Evolutionary conservation across 2,329 filamentous ascomycete species (phyloP).

Genomic region (Penicillium janthinellum): DNA sequence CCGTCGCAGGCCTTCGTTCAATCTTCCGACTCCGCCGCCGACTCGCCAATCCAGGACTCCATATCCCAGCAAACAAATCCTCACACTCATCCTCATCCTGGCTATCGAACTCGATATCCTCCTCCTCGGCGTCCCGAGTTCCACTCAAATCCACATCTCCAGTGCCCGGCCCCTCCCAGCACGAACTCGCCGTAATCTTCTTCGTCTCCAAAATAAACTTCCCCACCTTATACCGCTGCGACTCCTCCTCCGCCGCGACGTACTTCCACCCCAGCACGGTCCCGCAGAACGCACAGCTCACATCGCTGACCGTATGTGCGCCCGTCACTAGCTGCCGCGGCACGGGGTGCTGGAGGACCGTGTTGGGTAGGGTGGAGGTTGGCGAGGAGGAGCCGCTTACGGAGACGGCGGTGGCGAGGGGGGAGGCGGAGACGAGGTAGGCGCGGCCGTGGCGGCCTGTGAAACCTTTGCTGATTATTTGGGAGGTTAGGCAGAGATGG

Average conservation of each 20-base stretch:
- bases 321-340: constrained; percentile 64
- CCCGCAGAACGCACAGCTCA: constrained; percentile 59
- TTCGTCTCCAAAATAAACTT: constrained; percentile 67
- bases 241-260: constrained; percentile 62
- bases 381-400: constrained; percentile 32
- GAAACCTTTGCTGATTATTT: constrained; percentile 67
- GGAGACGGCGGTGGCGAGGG: constrained; percentile 33
- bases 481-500: constrained; percentile 60
- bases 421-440: constrained; percentile 59
- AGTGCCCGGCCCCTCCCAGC: constrained; percentile 51
- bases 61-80: constrained; percentile 64
- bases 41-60: constrained; percentile 58
- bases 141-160: not conserved
- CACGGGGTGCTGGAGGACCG: constrained; percentile 57
- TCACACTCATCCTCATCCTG: constrained; percentile 69
- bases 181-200: constrained; percentile 52
- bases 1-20: constrained; percentile 29
- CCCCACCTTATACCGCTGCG: constrained; percentile 66
- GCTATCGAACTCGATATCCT: constrained; percentile 56
- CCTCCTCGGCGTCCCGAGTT: too few species aligned
- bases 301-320: constrained; percentile 63
- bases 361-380: constrained; percentile 58
- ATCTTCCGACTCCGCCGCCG: constrained; percentile 46
- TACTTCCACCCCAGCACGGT: constrained; percentile 66
- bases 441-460: constrained; percentile 66